Percentiles rank a stretch among this genome's conserved stretches.
phyloP scores from a whole-genome alignment of 2,329 filamentous ascomycete genomes.

The Metarhizium rileyi region DNA sequence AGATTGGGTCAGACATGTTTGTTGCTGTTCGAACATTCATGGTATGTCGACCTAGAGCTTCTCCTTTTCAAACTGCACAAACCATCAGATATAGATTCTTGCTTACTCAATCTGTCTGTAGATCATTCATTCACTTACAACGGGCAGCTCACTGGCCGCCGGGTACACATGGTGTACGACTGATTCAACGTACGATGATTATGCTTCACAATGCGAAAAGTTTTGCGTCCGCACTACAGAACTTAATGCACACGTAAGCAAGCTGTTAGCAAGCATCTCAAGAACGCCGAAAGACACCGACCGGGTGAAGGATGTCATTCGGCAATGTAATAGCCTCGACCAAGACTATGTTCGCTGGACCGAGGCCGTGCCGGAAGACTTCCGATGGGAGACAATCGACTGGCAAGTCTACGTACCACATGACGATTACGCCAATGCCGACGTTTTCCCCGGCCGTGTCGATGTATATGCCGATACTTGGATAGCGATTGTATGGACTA shows the following conservation, averaged over 20 bases:
- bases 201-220: not conserved
- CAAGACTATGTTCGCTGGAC: not conserved
- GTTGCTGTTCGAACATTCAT: not conserved
- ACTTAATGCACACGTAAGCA: not conserved
- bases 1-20: not conserved
- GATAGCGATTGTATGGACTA: not conserved
- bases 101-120: not conserved
- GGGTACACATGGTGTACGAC: not conserved
- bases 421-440: not conserved
- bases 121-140: not conserved
- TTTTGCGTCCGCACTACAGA: not conserved
- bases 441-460: not conserved
- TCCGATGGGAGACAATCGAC: not conserved
- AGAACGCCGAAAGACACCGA: not conserved
- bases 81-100: not conserved
- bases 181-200: not conserved
- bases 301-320: not conserved
- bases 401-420: not conserved
- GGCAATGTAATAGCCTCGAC: not conserved
- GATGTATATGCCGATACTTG: not conserved
- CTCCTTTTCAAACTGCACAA: not conserved
- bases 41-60: not conserved
- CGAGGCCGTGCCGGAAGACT: not conserved
- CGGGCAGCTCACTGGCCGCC: not conserved
- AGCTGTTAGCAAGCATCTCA: not conserved